These are phyloP conservation scores for Gonapodya prolifera DNA, from an alignment of 192 early-diverging fungal genomes.

Conservation along the genomic window DNA sequence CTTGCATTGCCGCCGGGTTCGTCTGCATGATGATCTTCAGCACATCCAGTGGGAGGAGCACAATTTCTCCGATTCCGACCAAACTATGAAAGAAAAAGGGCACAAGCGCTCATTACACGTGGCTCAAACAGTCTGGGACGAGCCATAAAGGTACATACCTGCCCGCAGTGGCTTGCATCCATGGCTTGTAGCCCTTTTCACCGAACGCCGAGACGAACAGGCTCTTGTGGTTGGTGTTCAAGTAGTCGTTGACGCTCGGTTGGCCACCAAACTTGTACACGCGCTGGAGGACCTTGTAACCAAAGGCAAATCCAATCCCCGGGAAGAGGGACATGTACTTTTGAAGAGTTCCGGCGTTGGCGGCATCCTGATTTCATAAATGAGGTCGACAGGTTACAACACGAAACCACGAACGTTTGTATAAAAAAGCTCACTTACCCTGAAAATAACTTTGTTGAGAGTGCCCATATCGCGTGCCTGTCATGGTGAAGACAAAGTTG, in stretches of 20 bases:
- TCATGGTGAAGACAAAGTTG: not conserved
- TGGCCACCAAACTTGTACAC: constrained; percentile 99
- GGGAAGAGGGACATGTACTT: constrained; percentile 95
- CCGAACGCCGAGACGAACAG: constrained; percentile 73
- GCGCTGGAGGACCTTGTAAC: constrained; percentile 95
- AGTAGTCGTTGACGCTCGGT: constrained; percentile 85
- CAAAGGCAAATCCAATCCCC: constrained; percentile 92
- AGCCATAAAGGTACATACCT: constrained; percentile 24
- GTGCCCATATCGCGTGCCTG: constrained; percentile 23
- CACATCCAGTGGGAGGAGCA: constrained; percentile 88
- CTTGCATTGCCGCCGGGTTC: constrained; percentile 75
- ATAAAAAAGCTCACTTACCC: constrained; percentile 26
- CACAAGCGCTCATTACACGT: too few relatives aligned
- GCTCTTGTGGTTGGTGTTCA: constrained; percentile 68
- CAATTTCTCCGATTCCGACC: constrained; percentile 96
- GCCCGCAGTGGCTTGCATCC: constrained; percentile 97
- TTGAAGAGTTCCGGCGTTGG: constrained; percentile 47
- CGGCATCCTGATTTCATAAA: constrained; percentile 59
- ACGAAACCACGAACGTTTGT: not conserved
- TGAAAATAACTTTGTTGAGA: constrained; percentile 83
- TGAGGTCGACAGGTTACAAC: not conserved
- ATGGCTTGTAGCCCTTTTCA: constrained; percentile 85
- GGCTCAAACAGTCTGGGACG: too few relatives aligned
- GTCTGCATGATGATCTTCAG: constrained; percentile 98
- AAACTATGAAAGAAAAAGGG: constrained; percentile 37